These are phyloP conservation scores for Trichoderma virens DNA, from an alignment of 495 filamentous ascomycete species.

Conservation along the genomic window DNA sequence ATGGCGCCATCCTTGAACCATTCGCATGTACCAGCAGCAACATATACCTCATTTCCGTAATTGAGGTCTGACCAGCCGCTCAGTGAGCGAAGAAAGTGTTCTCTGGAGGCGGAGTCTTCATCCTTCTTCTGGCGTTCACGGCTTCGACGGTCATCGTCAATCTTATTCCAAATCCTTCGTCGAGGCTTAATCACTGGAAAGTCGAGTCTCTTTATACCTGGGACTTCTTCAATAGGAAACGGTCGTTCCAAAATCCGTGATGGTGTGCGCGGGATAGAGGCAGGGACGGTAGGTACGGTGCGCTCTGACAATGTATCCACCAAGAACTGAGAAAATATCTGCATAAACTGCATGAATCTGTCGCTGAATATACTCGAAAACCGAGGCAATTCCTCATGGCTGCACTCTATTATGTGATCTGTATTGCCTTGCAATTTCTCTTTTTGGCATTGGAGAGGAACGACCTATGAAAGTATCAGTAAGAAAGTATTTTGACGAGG, in stretches of 20 bases:
- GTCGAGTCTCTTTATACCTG: not conserved
- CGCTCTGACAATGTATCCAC: not conserved
- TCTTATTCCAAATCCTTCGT: not conserved
- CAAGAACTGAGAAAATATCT: not conserved
- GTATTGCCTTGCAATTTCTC: not conserved
- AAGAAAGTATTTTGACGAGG: not conserved
- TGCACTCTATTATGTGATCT: not conserved
- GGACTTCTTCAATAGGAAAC: not conserved
- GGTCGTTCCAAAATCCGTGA: not conserved
- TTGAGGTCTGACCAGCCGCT: not conserved
- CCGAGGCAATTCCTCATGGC: not conserved
- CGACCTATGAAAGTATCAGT: not conserved
- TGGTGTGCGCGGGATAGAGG: not conserved
- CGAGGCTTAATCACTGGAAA: not conserved
- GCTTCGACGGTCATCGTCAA: not conserved
- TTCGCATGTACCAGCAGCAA: not conserved
- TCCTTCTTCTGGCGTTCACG: not conserved
- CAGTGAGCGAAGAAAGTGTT: not conserved
- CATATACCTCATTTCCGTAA: not conserved
- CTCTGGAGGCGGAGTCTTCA: not conserved
- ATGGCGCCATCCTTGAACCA: not conserved
- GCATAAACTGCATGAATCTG: not conserved
- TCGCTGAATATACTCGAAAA: constrained; percentile 1
- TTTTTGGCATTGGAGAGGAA: not conserved
- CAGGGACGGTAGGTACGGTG: not conserved